These are phyloP conservation scores for Acorus gramineus DNA, from an alignment of 106 monocot species.

Conservation along the genomic window DNA sequence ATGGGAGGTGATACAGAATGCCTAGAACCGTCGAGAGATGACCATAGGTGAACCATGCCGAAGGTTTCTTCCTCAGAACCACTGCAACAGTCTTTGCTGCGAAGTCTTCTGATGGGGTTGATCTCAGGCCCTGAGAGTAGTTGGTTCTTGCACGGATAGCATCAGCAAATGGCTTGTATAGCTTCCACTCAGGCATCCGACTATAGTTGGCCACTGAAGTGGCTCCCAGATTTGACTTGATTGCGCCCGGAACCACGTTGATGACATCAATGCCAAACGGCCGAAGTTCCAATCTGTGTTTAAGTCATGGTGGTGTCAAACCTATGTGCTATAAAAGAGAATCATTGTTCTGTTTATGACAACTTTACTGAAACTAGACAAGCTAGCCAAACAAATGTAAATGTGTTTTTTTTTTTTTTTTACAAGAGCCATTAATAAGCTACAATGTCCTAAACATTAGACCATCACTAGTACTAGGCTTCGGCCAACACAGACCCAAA, in stretches of 20 bases:
- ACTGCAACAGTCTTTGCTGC: constrained; percentile 54
- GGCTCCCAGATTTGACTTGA: constrained; percentile 67
- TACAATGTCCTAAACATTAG: too few species aligned
- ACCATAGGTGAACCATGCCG: constrained; percentile 82
- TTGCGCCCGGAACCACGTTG: constrained; percentile 67
- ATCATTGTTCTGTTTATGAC: too few species aligned
- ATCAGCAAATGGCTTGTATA: constrained; percentile 54
- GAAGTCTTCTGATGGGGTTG: constrained; percentile 73
- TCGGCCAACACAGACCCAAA: too few species aligned
- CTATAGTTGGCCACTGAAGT: constrained; percentile 40
- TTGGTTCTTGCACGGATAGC: constrained; percentile 40
- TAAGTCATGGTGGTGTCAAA: background rate
- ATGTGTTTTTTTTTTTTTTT: too few species aligned
- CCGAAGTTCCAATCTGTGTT: constrained; percentile 48
- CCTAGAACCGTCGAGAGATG: constrained; percentile 35
- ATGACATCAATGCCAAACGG: constrained; percentile 62
- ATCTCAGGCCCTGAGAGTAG: constrained; percentile 42
- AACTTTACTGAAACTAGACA: too few species aligned
- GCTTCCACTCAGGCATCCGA: constrained; percentile 76
- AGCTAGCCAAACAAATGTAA: too few species aligned
- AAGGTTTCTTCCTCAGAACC: constrained; percentile 56
- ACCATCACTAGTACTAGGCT: too few species aligned
- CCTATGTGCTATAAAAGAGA: too few species aligned
- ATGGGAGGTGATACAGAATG: constrained; percentile 63
- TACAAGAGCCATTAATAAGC: too few species aligned